Percentiles rank a stretch among this genome's conserved stretches.
Evolutionary conservation across 768 basidiomycete species (phyloP).

Genomic region (Pleurotus cornucopiae): DNA sequence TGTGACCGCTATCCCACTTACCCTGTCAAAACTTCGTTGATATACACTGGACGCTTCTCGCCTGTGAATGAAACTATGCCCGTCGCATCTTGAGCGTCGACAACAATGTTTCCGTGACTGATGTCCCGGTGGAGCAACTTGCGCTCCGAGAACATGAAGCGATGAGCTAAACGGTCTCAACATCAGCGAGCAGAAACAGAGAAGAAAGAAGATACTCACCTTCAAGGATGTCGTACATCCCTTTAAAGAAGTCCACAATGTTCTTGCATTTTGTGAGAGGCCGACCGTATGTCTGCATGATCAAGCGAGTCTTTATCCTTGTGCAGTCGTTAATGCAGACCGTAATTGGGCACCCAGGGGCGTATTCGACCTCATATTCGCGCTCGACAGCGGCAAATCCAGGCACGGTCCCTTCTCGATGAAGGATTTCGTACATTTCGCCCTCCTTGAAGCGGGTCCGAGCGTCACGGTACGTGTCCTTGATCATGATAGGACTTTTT

Average conservation of each 20-base stretch:
- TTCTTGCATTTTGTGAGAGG: neutral
- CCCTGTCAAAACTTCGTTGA: neutral
- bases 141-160: neutral
- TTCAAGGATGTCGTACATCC: slow-evolving; percentile 5
- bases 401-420: neutral
- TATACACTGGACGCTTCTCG: neutral
- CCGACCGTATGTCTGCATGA: neutral
- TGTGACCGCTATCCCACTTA: neutral
- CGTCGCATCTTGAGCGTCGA: neutral
- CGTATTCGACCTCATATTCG: no score
- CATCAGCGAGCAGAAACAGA: neutral
- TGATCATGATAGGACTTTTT: neutral
- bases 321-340: neutral
- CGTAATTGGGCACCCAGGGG: neutral
- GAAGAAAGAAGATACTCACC: neutral
- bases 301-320: neutral
- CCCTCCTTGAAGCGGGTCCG: slow-evolving; percentile 4
- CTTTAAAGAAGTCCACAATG: neutral
- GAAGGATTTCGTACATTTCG: slow-evolving; percentile 4
- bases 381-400: neutral
- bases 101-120: neutral
- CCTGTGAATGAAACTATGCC: neutral
- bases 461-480: slow-evolving; percentile 1
- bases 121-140: slow-evolving; percentile 2
- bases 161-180: neutral